Percentiles rank a stretch among this genome's conserved stretches.
Conservation (phyloP, 148 eudicot genomes). For the Dianthus caryophyllus region DNA sequence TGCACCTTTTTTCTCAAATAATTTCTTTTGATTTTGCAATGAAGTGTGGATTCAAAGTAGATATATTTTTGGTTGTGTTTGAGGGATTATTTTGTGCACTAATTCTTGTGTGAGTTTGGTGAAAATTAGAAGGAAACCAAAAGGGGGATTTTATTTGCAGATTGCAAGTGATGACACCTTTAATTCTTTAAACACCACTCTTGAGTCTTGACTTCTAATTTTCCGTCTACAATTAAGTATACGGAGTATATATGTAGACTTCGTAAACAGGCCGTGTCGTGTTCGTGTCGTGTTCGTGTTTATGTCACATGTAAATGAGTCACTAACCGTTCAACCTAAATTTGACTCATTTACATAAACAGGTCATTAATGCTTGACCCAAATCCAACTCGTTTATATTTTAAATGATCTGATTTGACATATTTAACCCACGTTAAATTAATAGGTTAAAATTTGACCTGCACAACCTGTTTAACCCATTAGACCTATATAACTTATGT, state of each 20-base stretch:
- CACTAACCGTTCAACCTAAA: too few species aligned
- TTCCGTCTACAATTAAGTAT: background rate
- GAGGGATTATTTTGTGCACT: background rate
- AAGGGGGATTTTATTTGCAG: background rate
- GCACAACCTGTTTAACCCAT: too few species aligned
- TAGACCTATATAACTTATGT: too few species aligned
- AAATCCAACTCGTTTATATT: too few species aligned
- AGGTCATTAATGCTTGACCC: too few species aligned
- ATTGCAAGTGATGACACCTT: background rate
- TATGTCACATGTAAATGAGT: too few species aligned
- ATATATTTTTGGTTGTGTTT: background rate
- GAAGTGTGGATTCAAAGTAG: background rate
- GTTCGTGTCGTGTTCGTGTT: too few species aligned
- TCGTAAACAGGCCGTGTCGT: too few species aligned
- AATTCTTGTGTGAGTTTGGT: slow-evolving; percentile 9
- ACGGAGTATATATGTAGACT: background rate
- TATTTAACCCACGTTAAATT: too few species aligned
- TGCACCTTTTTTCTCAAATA: background rate
- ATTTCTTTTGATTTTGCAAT: background rate
- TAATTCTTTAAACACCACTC: background rate
- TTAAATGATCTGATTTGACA: too few species aligned
- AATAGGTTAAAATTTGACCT: too few species aligned
- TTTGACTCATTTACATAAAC: too few species aligned
- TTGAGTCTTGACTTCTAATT: background rate
- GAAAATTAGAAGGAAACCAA: slow-evolving; percentile 7